Percentiles rank a stretch among this genome's conserved stretches.
Conservation (phyloP, 2,329 filamentous ascomycete genomes). For the Lecanoromycetidae sp. region DNA sequence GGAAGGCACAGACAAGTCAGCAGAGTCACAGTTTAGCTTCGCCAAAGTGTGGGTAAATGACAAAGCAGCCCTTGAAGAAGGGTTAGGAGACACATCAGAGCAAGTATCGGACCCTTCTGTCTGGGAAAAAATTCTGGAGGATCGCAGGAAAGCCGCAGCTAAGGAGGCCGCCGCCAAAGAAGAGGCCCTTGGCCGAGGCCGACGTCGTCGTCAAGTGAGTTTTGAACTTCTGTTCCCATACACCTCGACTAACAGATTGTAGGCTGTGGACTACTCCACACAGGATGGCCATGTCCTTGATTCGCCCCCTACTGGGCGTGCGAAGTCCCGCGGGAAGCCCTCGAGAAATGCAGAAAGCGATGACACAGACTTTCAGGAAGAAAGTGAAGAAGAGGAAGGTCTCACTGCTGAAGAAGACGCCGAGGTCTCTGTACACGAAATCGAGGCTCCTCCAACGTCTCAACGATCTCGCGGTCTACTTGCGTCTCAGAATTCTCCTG, state of each 20-base stretch:
- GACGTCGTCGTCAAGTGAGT: conserved; percentile 53
- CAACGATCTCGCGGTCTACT: background rate
- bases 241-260: conserved; percentile 17
- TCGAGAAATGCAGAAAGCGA: conserved; percentile 3
- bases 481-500: background rate
- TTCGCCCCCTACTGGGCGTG: conserved; percentile 4
- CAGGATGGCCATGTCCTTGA: conserved; percentile 23
- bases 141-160: conserved; percentile 68
- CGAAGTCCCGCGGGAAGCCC: background rate
- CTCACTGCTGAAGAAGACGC: background rate
- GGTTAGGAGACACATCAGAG: conserved; percentile 41
- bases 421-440: background rate
- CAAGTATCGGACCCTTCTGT: conserved; percentile 53
- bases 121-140: conserved; percentile 81
- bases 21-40: conserved; percentile 75
- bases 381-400: conserved; percentile 5
- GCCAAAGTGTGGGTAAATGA: conserved; percentile 89
- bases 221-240: background rate
- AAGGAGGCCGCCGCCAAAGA: conserved; percentile 55
- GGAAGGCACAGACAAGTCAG: conserved; percentile 49
- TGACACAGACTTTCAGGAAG: conserved; percentile 32
- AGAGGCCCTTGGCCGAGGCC: conserved; percentile 74
- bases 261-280: conserved; percentile 37
- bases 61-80: conserved; percentile 52
- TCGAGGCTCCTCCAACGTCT: background rate